Evolutionary conservation across 257 asterid genomes (phyloP).

Genomic region (Asclepias syriaca): DNA sequence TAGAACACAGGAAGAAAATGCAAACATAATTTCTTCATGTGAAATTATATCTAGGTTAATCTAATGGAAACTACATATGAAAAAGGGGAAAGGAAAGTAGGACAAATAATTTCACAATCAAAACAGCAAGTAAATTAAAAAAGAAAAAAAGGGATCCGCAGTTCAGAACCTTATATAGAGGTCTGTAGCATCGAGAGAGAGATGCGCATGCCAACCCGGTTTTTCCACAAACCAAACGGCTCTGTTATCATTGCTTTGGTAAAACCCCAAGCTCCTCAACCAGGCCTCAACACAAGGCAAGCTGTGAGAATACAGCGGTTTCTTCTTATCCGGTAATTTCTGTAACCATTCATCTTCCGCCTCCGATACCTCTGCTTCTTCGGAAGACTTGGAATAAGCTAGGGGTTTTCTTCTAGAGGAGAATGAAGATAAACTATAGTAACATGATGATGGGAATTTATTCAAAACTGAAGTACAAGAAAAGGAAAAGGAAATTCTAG

Average conservation of each 20-base stretch:
- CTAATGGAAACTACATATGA: no score
- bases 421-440: constrained; percentile 19
- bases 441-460: constrained; percentile 27
- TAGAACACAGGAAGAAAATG: no score
- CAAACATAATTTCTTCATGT: no score
- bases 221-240: constrained; percentile 89
- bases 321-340: constrained; percentile 81
- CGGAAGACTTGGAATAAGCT: constrained; percentile 41
- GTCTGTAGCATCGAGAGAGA: constrained; percentile 86
- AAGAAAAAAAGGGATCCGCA: no score
- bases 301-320: constrained; percentile 85
- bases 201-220: constrained; percentile 81
- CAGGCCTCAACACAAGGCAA: constrained; percentile 95
- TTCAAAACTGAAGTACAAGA: constrained; percentile 12
- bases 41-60: no score
- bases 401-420: constrained; percentile 27
- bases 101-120: no score
- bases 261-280: constrained; percentile 73
- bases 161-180: constrained; percentile 58
- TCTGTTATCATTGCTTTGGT: constrained; percentile 79
- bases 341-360: constrained; percentile 81
- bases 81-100: no score
- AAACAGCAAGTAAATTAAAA: no score
- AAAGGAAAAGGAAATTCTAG: constrained; percentile 8
- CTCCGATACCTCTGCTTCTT: constrained; percentile 44